Evolutionary conservation across 75 land plant species (phyloP), one percentile per base, ranked within the genome.

Genomic region (Picea glauca): DNA sequence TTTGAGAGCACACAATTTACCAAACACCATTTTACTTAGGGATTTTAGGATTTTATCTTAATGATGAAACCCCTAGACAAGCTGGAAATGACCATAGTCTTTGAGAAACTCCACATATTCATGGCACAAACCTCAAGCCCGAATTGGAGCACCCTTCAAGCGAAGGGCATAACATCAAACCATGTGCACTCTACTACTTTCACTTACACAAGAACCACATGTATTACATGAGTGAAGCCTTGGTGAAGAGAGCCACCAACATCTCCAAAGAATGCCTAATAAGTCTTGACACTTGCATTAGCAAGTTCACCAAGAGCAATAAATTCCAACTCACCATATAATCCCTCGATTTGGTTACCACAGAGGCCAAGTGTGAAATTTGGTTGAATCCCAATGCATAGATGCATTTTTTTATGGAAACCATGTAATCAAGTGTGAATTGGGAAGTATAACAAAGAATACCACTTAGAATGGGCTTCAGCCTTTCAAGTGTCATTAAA

Each of bases 41-140:
- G 1, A 26, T 35, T 35, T 35, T 1, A 35, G 38, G 3, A 35
- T 35, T 35, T 35, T 35, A 35, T 35, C 38, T 35, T 35, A 1
- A 35, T 1, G 38, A 35, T 35, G 38, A 35, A 3, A 35, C 38
- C 38, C 3, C 38, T 35, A 35, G 38, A 35, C 38, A 3, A 35
- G 38, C 38, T 1, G 38, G 38, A 35, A 35, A 35, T 3, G 38
- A 35, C 38, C 38, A 35, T 3, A 35, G 38, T 35, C 33, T 89
- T 94, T 83, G 91, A 90, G 82, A 94, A 94, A 88, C 87, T 92
- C 11, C 84, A 85, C 89, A 94, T 92, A 66, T 94, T 92, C 79
- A 85, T 88, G n/a, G 95, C 31, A 82, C 80, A 78, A 92, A 94
- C 74, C 90, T 92, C 62, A 85, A 87, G 85, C 90, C 87, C 90